Percentiles rank a stretch among this genome's conserved stretches.
phyloP scores from a whole-genome alignment of 2,329 filamentous ascomycete species.

The Raffaelea deltoideospora region DNA sequence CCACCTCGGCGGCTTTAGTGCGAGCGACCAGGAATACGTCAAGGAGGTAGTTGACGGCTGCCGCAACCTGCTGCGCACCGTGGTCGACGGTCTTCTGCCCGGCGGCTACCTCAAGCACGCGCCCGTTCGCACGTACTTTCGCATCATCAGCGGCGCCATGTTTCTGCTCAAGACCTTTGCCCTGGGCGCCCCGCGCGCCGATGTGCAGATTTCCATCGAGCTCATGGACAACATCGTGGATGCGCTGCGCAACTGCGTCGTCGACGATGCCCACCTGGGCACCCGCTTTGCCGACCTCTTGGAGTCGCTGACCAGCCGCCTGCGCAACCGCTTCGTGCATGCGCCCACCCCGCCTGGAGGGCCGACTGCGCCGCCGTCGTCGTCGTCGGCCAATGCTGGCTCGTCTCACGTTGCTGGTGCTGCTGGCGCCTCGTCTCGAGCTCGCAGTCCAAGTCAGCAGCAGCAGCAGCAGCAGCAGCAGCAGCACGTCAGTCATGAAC shows the following conservation, averaged over 20 bases:
- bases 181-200: conserved; percentile 61
- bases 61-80: conserved; percentile 59
- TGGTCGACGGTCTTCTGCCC: conserved; percentile 62
- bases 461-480: too few species aligned
- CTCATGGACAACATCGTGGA: conserved; percentile 63
- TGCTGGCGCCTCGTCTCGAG: neutral
- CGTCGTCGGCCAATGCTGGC: conserved; percentile 5
- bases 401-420: neutral
- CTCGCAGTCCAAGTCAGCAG: neutral
- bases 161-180: conserved; percentile 76
- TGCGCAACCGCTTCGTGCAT: conserved; percentile 61
- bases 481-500: too few species aligned
- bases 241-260: conserved; percentile 61
- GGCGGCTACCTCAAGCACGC: conserved; percentile 67
- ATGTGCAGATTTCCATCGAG: conserved; percentile 59
- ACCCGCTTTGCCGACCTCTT: conserved; percentile 71
- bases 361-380: conserved; percentile 10
- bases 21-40: conserved; percentile 57
- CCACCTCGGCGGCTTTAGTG: conserved; percentile 46
- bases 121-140: conserved; percentile 71
- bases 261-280: conserved; percentile 75
- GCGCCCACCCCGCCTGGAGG: conserved; percentile 33
- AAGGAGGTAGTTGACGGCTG: conserved; percentile 65
- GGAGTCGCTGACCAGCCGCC: conserved; percentile 59
- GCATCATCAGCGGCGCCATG: conserved; percentile 74